Evolutionary conservation across 345 rosid species (phyloP), one percentile per base, ranked within the genome.

Genomic region (Aegle marmelos): DNA sequence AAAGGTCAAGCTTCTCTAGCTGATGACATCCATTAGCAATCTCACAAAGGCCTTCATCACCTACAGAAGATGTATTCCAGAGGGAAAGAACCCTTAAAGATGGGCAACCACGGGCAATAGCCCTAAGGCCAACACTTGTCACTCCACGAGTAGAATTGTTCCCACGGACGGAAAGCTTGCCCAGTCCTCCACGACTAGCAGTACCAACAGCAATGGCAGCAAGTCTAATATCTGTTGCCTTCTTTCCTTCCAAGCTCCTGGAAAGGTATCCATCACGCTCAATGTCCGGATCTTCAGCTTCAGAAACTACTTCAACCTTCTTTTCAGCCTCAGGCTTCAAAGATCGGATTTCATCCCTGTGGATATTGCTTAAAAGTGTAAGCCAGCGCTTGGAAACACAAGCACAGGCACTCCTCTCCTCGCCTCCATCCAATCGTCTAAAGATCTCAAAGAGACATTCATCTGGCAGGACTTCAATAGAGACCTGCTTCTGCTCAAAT

Each of bases 391-490:
- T 94, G 2, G 99, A 96, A 72, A 94, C 98, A 68, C 89, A 87
- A 63, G 98, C 95, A 33, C 90, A 89, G 60, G 89, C 87, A 81
- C 92, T 90, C 88, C 94, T 89, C 86, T 91, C 99, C 77, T 86
- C 84, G 4, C 92, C 87, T 48, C 92, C 93, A 66, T 90, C 79
- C 83, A 96, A 74, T 27, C 95, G 88, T 60, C 97, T 84, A 74
- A 96, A 83, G 83, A 96, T 91, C 87, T 96, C 99, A 54, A 92
- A 94, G 65, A 96, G 89, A 77, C 99, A 96, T 83, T 96, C 99
- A 45, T 96, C 98, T 0, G 98, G 99, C 2, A 96, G 88, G 66
- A 87, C 89, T 27, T 97, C 97, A 9, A 97, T 85, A 3, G 95
- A 90, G 78, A 89, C 76, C 75, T 86, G 77, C 76, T 88, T 90